Evolutionary conservation across 768 basidiomycete species (phyloP), one percentile per base, ranked within the genome.

Genomic region (Leccinellum rugosiceps): DNA sequence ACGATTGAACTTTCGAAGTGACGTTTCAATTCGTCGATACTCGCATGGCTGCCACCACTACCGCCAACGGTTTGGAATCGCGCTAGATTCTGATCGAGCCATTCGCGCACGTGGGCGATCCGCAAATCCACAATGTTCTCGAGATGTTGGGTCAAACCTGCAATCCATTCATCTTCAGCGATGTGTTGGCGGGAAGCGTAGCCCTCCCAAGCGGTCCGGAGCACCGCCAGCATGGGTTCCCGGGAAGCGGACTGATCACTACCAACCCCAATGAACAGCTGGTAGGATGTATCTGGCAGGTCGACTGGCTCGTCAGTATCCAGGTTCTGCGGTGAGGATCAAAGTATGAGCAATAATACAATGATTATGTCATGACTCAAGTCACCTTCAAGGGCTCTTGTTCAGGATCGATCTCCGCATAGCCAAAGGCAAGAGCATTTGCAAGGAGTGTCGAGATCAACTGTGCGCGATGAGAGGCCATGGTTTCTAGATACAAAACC

Each of bases 341-440:
- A 54, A 13, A 54, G 52, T 11, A 1, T 47, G n/a, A 9, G 34
- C 2, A 2, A 2, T 0, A 23, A 7, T 1, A 6, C 10, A 2
- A 0, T 4, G 10, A 50, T 15, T 35, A 32, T 1, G 14, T 6
- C 2, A 21, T 2, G 14, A 19, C n/a, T 5, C 1, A 21, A 6
- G 4, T 14, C 19, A 83, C 85, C 75, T 81, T 84, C 26, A 86
- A 65, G 1, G 75, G 77, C 58, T 84, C 83, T 3, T 50, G 61
- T 19, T 77, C 76, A 0, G 82, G 78, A 6, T 77, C 72, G 11
- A 76, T 58, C 46, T 83, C 82, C 5, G 76, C 68, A 49, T 72
- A 70, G 1, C 85, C 85, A 45, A 73, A 78, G 0, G 70, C 69
- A 6, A 86, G 68, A 0, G 85, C 84, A 26, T 73, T 74, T 3